Base-by-base conservation (phyloP, 768 basidiomycete genomes). In the Russula lepida region DNA sequence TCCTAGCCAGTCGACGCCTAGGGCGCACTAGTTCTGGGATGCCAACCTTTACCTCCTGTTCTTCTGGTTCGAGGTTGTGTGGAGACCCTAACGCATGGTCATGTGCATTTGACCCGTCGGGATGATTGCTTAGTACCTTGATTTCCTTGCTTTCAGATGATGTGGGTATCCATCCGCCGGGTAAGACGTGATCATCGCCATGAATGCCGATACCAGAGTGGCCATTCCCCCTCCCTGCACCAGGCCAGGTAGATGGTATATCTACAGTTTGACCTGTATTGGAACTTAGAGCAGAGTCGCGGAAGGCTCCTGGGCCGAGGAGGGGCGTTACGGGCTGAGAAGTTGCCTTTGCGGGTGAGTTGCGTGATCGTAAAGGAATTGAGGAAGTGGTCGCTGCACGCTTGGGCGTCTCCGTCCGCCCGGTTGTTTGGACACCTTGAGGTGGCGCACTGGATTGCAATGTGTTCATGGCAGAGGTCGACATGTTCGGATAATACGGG, bases 171-270 rank as follows among this genome's bases (percentile, higher is more conserved):
- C 76, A 67, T 25, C 63, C 68, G 6, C 63, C 63, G 3, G 68
- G 68, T 27, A 63, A 44, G 30, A 58, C 28, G 19, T 58, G 44
- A 33, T 55, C 41, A 47, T 21, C 53, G 21, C 35, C 43, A n/a
- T 52, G 64, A 21, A 27, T 4, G 21, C 47, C 49, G n/a, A 39
- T 54, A 21, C 58, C 54, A 47, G 55, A 32, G 37, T 30, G 47
- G 21, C 51, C 54, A 19, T 56, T 62, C 47, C 71, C 71, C n/a
- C 68, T 68, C 46, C 72, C 74, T 63, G 72, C 69, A 59, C 84
- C 85, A 6, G 80, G 81, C 85, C 84, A 88, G 56, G 81, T 79
- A 54, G 85, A 81, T 3, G 84, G 82, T 44, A 82, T 74, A 33
- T 86, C 55, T 72, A 71, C 39, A 74, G 79, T 52, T 74, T 80